Percentiles rank a stretch among this genome's conserved stretches.
Conservation (phyloP, 805 yeast species). For the Metschnikowia colocasiae region DNA sequence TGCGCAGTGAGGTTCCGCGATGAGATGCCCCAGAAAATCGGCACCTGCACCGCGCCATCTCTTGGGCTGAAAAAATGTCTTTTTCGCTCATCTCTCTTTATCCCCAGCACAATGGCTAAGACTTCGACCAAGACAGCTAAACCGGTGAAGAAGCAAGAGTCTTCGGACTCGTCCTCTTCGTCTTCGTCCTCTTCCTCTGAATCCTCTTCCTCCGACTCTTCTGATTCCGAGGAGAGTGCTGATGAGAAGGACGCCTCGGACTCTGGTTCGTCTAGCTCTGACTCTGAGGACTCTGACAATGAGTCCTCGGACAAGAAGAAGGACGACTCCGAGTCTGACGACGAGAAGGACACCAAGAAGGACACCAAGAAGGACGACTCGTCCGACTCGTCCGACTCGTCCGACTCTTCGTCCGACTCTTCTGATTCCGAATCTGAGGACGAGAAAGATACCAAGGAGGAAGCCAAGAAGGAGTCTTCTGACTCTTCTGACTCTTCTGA, state of each 20-base stretch:
- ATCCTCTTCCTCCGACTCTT: slow-evolving; percentile 21
- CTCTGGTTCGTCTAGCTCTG: not conserved
- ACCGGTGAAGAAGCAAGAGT: slow-evolving; percentile 6
- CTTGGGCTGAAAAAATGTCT: slow-evolving; percentile 2
- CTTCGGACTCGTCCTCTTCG: slow-evolving; percentile 5
- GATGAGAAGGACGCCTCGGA: slow-evolving; percentile 12
- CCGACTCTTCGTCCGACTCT: slow-evolving; percentile 12
- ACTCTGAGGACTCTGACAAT: not conserved
- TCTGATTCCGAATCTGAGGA: not conserved
- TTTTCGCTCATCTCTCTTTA: slow-evolving; percentile 4
- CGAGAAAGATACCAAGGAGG: not conserved
- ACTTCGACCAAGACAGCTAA: slow-evolving; percentile 26
- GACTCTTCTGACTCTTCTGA: slow-evolving; percentile 3
- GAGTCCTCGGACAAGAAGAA: not conserved
- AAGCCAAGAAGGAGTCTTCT: slow-evolving; percentile 21
- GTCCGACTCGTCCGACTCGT: slow-evolving; percentile 17
- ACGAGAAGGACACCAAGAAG: not conserved
- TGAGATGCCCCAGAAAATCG: slow-evolving; percentile 5
- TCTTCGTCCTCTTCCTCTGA: slow-evolving; percentile 15
- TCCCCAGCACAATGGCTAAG: slow-evolving; percentile 35
- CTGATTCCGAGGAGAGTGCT: slow-evolving; percentile 10
- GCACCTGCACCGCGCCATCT: slow-evolving; percentile 1
- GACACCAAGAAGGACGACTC: slow-evolving; percentile 12
- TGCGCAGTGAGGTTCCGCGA: too few species aligned
- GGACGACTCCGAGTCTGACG: not conserved